These are phyloP conservation scores for Termitomyces sp. DNA, from an alignment of 768 basidiomycete genomes.

Conservation along the genomic window DNA sequence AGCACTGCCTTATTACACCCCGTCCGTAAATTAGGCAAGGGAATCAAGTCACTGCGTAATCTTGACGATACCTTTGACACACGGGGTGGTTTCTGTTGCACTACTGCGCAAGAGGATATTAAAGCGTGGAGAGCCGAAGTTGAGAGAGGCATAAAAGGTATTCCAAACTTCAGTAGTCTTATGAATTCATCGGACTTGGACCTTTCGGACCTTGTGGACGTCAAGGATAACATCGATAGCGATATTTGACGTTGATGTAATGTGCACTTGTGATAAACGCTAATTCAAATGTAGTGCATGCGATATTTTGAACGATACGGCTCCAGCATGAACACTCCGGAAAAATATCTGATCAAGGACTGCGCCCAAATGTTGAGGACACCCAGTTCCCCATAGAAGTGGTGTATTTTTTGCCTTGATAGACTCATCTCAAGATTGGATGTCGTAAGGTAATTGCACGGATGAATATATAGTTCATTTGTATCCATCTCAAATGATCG, in stretches of 20 bases:
- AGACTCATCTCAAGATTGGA: background rate
- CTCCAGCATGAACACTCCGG: background rate
- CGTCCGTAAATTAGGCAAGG: constrained; percentile 1
- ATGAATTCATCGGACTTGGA: background rate
- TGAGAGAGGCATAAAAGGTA: background rate
- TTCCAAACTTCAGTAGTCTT: constrained; percentile 2
- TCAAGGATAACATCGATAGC: background rate
- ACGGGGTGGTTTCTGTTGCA: no score
- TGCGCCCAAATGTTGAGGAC: background rate
- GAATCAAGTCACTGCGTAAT: background rate
- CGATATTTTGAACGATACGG: background rate
- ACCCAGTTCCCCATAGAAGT: background rate
- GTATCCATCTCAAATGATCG: background rate
- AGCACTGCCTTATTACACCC: background rate
- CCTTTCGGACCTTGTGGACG: background rate
- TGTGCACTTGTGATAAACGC: background rate
- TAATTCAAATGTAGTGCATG: background rate
- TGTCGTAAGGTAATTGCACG: background rate
- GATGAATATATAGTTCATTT: background rate
- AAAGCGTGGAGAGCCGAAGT: background rate
- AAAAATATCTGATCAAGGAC: background rate
- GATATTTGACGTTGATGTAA: background rate
- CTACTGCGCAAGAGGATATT: no score
- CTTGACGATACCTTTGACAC: constrained; percentile 1
- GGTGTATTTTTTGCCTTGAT: no score